Base-by-base conservation (phyloP, 129 eudicot species). In the Artemisia tridentata region DNA sequence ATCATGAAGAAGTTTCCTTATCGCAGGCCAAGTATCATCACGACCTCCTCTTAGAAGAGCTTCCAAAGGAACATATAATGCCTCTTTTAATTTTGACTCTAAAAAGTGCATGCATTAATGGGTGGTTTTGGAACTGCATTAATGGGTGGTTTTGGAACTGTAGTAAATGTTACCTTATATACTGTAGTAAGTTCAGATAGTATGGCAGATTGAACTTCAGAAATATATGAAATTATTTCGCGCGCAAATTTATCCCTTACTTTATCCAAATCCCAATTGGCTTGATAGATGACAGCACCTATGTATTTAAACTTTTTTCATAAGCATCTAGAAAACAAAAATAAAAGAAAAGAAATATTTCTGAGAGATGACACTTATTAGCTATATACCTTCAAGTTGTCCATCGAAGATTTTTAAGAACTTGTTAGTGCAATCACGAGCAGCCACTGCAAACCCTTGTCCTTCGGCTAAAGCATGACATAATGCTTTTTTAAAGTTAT, bases 1-100 rank as follows among this genome's bases (percentile, higher is more conserved):
- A 29, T 87, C 87, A 18, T 38, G 85, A 47, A 88, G 90, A 72
- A 91, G 96, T 68, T 84, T 84, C 72, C 97, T 84, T 75, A 91
- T 91, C 68, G 91, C 83, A 29, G 90, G 96, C 97, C 97, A 91
- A 25, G 97, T 87, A 38, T 91, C 90, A 76, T 85, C 90, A 47
- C 82, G 72, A 43, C 96, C 92, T 25, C 85, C 85, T 63, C 88
- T 96, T 69, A 91, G 77, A 77, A 91, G 85, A 34, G 96, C 90
- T 69, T 91, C 92, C 49, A 91, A 88, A 7, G 97, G 88, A 72
- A 82, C 90, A 57, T 84, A 53, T 68, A 91, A 76, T 55, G 92
- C 95, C 20, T 84, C 87, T 38, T 80, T 78, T 59, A 91, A 65
- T 76, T 88, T 88, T 45, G 57, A 72, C 97, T 88, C 78, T 80